phyloP scores from a whole-genome alignment of 768 basidiomycete genomes.

The Collybia sp. region DNA sequence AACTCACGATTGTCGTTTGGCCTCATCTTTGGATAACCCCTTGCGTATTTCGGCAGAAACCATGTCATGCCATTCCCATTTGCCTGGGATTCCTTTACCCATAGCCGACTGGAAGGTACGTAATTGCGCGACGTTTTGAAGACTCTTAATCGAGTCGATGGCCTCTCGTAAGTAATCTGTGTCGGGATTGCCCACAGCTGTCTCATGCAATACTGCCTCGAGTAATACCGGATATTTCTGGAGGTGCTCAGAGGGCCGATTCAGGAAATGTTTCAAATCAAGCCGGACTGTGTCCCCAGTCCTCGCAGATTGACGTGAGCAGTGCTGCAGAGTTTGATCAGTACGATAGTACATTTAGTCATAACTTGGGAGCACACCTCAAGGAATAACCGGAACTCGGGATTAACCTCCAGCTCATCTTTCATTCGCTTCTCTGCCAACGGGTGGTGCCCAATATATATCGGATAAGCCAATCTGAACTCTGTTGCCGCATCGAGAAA shows the following conservation, averaged over 20 bases:
- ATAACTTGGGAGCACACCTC: conserved; percentile 50
- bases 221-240: conserved; percentile 82
- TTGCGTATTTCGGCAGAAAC: conserved; percentile 64
- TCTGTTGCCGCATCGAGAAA: conserved; percentile 85
- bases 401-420: conserved; percentile 79
- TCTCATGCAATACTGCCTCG: conserved; percentile 84
- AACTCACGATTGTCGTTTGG: conserved; percentile 80
- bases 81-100: conserved; percentile 73
- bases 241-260: conserved; percentile 75
- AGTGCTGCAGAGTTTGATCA: conserved; percentile 27
- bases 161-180: conserved; percentile 80
- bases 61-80: conserved; percentile 90
- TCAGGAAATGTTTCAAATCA: conserved; percentile 77
- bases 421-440: conserved; percentile 83
- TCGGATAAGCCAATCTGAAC: conserved; percentile 82
- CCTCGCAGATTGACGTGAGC: conserved; percentile 32
- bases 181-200: conserved; percentile 76
- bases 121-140: conserved; percentile 78
- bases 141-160: conserved; percentile 74
- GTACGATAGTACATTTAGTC: not conserved
- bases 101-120: conserved; percentile 89
- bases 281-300: conserved; percentile 35
- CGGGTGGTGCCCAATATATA: conserved; percentile 81
- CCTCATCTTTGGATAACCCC: conserved; percentile 64
- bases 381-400: conserved; percentile 78